A percentile compares a stretch with the other conserved stretches of the same genome.
These are phyloP conservation scores for Tolypocladium paradoxum DNA, from an alignment of 2,329 filamentous ascomycete species.

Conservation along the genomic window DNA sequence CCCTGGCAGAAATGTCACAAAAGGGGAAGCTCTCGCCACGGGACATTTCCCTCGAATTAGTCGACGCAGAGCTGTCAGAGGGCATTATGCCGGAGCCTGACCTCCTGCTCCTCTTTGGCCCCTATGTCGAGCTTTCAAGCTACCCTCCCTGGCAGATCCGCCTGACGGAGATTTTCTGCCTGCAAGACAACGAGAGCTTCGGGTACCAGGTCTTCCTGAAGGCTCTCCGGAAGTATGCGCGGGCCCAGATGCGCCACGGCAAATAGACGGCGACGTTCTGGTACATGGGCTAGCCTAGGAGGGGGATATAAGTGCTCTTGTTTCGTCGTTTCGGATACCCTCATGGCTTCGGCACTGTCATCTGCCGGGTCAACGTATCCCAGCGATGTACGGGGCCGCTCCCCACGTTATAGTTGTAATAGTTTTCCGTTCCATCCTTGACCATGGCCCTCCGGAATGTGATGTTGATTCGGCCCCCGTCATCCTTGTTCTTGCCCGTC, in stretches of 20 bases:
- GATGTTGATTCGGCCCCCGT: slow-evolving; percentile 62
- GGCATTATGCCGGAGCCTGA: slow-evolving; percentile 83
- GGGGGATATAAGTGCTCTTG: not conserved
- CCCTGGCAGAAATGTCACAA: slow-evolving; percentile 90
- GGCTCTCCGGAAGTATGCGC: slow-evolving; percentile 72
- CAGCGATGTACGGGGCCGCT: slow-evolving; percentile 57
- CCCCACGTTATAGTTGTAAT: slow-evolving; percentile 76
- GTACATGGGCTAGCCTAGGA: not conserved
- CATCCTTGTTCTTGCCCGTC: slow-evolving; percentile 49
- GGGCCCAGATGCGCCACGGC: slow-evolving; percentile 81
- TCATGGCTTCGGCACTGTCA: slow-evolving; percentile 27
- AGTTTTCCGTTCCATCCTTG: slow-evolving; percentile 67
- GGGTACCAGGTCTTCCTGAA: slow-evolving; percentile 90
- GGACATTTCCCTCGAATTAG: slow-evolving; percentile 76
- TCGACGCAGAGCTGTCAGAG: slow-evolving; percentile 77
- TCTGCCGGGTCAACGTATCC: slow-evolving; percentile 44
- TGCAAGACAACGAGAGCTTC: slow-evolving; percentile 68
- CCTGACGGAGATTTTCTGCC: slow-evolving; percentile 83
- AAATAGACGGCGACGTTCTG: too few relatives aligned
- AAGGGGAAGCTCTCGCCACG: slow-evolving; percentile 67
- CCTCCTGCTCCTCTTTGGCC: slow-evolving; percentile 76
- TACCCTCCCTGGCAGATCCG: slow-evolving; percentile 97
- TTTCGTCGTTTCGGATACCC: slow-evolving; percentile 8
- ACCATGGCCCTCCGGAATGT: slow-evolving; percentile 65
- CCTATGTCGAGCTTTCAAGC: slow-evolving; percentile 71